Base-by-base conservation (phyloP, 345 rosid genomes). In the Diplotaxis tenuifolia region DNA sequence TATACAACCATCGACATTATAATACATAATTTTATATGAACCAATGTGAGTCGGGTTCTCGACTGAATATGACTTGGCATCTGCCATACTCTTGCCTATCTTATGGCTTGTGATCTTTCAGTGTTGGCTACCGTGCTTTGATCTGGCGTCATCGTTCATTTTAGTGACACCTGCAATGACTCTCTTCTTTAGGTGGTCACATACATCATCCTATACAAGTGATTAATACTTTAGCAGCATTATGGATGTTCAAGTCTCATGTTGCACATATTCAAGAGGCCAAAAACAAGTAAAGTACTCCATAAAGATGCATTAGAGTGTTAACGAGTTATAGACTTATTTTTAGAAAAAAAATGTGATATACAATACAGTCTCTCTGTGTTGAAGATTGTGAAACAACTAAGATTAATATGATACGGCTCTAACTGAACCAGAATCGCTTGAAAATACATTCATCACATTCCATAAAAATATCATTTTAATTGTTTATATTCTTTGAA, bases 51-150 rank as follows among this genome's bases (percentile, higher is more conserved):
- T 67, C 8, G 16, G 45, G 28, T 67, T 67, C 34, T 31, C 6
- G 68, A 67, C 72, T 67, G 40, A 22, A 60, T 67, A 50, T 75
- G 73, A 62, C 71, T 69, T 63, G 14, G 70, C 15, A 63, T 62
- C 58, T 62, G 16, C 31, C 21, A 7, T 8, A 19, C 36, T 62
- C 69, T 40, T 68, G 49, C 65, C 69, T 68, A 28, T 22, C 55
- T 15, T 54, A 9, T 25, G n/a, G 3, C 72, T 22, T 18, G 8
- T 62, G 29, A 38, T 70, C 53, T 23, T 23, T 58, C 42, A 57
- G n/a, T 56, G 75, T 78, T 87, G 98, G 97, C 9, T 96, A 87
- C 73, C 98, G 91, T 70, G 92, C 97, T n/a, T 75, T 90, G 61
- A 90, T 93, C 0, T 92, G 83, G 7, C 97, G 97, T 22, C 98